phyloP scores from a whole-genome alignment of 805 yeast species.

The Candida sakaeoensis region DNA sequence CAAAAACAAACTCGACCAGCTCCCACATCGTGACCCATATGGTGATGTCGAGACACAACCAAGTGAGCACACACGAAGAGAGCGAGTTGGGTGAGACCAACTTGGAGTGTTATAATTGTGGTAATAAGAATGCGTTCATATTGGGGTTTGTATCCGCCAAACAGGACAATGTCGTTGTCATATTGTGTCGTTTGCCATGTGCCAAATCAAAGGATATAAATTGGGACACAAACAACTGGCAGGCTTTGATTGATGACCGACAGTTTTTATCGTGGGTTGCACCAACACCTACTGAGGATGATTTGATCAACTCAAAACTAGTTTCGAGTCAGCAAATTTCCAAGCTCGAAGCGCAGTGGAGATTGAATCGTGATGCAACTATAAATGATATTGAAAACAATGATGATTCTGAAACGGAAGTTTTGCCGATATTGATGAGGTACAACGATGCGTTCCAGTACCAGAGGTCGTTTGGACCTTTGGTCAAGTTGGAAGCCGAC shows the following conservation, averaged over 20 bases:
- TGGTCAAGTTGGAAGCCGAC: slow-evolving; percentile 78
- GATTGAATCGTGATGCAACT: slow-evolving; percentile 65
- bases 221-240: slow-evolving; percentile 91
- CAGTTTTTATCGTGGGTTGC: slow-evolving; percentile 82
- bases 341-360: slow-evolving; percentile 79
- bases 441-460: slow-evolving; percentile 82
- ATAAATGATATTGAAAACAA: slow-evolving; percentile 49
- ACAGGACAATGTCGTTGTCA: slow-evolving; percentile 79
- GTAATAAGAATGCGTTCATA: slow-evolving; percentile 71
- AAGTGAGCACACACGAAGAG: slow-evolving; percentile 70
- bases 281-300: slow-evolving; percentile 62
- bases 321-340: slow-evolving; percentile 63
- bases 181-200: slow-evolving; percentile 86
- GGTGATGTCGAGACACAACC: slow-evolving; percentile 74
- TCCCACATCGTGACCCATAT: slow-evolving; percentile 86
- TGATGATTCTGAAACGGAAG: slow-evolving; percentile 52
- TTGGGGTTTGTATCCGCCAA: slow-evolving; percentile 88
- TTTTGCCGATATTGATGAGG: slow-evolving; percentile 69
- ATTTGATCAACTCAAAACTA: slow-evolving; percentile 49
- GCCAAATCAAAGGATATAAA: slow-evolving; percentile 68
- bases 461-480: slow-evolving; percentile 80
- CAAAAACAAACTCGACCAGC: slow-evolving; percentile 50
- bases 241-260: slow-evolving; percentile 75
- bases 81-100: slow-evolving; percentile 84
- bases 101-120: slow-evolving; percentile 89